Conservation (phyloP, 495 filamentous ascomycete genomes). For the Lophiostoma macrostomum region DNA sequence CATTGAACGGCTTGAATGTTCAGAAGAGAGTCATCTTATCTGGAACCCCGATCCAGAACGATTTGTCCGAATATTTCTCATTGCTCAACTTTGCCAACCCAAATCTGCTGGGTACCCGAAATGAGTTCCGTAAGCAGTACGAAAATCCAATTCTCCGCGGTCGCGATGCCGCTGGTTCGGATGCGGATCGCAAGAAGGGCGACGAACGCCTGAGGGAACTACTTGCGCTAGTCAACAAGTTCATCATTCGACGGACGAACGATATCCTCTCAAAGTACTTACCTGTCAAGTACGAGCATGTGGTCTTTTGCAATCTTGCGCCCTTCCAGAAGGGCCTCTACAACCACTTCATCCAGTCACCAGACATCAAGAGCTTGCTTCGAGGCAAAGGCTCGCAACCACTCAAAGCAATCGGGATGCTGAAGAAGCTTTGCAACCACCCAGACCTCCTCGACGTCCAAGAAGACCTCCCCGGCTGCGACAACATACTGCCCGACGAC, state of each 20-base stretch:
- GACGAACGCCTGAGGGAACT: conserved; percentile 82
- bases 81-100: conserved; percentile 97
- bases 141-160: conserved; percentile 91
- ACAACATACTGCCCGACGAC: conserved; percentile 79
- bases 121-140: conserved; percentile 92
- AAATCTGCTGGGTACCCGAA: conserved; percentile 78
- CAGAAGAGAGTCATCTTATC: conserved; percentile 90
- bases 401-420: conserved; percentile 88
- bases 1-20: conserved; percentile 86
- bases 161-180: conserved; percentile 84
- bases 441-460: conserved; percentile 87
- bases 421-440: conserved; percentile 99
- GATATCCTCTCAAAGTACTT: conserved; percentile 98
- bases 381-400: conserved; percentile 95
- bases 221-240: conserved; percentile 86
- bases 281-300: conserved; percentile 98
- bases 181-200: conserved; percentile 76
- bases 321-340: conserved; percentile 92
- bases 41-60: conserved; percentile 96
- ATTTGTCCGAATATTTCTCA: conserved; percentile 95
- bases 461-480: conserved; percentile 82
- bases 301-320: conserved; percentile 97
- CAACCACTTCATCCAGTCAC: conserved; percentile 93
- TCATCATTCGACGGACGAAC: conserved; percentile 97
- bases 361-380: conserved; percentile 88